phyloP scores from a whole-genome alignment of 2,329 filamentous ascomycete species.

The Hypocreales sp. region DNA sequence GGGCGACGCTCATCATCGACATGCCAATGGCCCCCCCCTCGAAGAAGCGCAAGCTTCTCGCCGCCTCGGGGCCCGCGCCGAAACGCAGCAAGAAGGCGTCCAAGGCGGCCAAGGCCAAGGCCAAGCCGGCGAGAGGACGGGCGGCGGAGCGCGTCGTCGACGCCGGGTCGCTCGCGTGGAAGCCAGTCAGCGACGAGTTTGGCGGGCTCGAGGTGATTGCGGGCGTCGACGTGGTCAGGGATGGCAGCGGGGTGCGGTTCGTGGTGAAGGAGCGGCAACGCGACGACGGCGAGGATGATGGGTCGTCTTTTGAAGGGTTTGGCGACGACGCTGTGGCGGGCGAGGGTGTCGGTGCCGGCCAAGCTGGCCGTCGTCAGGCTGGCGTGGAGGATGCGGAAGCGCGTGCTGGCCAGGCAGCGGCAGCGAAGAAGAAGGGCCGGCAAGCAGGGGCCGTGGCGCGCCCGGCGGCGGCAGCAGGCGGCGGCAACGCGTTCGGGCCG shows the following conservation, averaged over 20 bases:
- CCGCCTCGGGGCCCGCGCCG: slow-evolving; percentile 13
- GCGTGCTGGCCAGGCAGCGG: slow-evolving; percentile 12
- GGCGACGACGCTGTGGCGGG: slow-evolving; percentile 28
- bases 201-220: slow-evolving; percentile 85
- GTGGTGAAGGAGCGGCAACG: slow-evolving; percentile 18
- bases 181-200: slow-evolving; percentile 84
- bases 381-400: slow-evolving; percentile 12
- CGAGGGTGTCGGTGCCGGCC: slow-evolving; percentile 14
- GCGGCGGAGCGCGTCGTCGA: slow-evolving; percentile 18
- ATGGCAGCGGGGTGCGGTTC: slow-evolving; percentile 43
- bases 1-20: too few relatives aligned
- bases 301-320: slow-evolving; percentile 51
- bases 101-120: slow-evolving; percentile 1
- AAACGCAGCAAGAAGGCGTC: slow-evolving; percentile 19
- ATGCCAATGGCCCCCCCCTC: too few relatives aligned
- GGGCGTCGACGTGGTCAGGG: slow-evolving; percentile 68
- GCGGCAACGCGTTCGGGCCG: slow-evolving; percentile 35
- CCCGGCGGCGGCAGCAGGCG: slow-evolving; percentile 16
- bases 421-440: slow-evolving; percentile 1
- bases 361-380: slow-evolving; percentile 16
- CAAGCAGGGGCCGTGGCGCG: slow-evolving; percentile 9
- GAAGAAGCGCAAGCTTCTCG: slow-evolving; percentile 23
- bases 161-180: slow-evolving; percentile 38
- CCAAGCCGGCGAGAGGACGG: slow-evolving; percentile 7
- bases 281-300: slow-evolving; percentile 9